These are phyloP conservation scores for Rosa rugosa DNA, from an alignment of 306 rosid genomes.

Conservation along the genomic window DNA sequence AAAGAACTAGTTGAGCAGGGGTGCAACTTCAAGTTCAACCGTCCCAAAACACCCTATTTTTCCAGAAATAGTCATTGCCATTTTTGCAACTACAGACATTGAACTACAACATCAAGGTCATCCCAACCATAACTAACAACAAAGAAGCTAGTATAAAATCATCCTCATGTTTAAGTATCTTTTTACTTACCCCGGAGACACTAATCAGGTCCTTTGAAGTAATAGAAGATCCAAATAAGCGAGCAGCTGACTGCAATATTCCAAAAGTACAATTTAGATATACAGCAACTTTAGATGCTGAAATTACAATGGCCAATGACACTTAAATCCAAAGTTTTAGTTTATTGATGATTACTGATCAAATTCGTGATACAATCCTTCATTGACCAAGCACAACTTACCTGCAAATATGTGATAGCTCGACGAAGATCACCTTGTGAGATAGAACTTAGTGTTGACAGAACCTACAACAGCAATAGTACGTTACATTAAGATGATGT, in stretches of 20 bases:
- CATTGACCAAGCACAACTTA: conserved; percentile 23
- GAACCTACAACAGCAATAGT: conserved; percentile 49
- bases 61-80: conserved; percentile 13
- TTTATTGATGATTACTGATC: background rate
- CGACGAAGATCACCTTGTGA: conserved; percentile 98
- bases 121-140: background rate
- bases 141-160: background rate
- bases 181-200: conserved; percentile 81
- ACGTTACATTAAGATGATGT: conserved; percentile 14
- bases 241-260: conserved; percentile 81
- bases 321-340: background rate
- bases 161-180: background rate
- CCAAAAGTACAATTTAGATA: conserved; percentile 12
- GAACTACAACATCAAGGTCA: background rate
- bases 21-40: conserved; percentile 23
- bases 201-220: conserved; percentile 72
- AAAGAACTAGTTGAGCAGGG: background rate
- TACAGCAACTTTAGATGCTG: background rate
- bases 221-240: conserved; percentile 85
- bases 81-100: background rate
- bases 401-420: conserved; percentile 95
- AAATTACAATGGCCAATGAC: background rate
- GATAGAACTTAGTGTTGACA: conserved; percentile 75
- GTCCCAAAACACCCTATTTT: conserved; percentile 10
- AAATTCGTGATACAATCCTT: background rate